Percentiles rank a stretch among this genome's conserved stretches.
These are phyloP conservation scores for Teratosphaeria pseudoeucalypti DNA, from an alignment of 2,329 filamentous ascomycete species.

Conservation along the genomic window DNA sequence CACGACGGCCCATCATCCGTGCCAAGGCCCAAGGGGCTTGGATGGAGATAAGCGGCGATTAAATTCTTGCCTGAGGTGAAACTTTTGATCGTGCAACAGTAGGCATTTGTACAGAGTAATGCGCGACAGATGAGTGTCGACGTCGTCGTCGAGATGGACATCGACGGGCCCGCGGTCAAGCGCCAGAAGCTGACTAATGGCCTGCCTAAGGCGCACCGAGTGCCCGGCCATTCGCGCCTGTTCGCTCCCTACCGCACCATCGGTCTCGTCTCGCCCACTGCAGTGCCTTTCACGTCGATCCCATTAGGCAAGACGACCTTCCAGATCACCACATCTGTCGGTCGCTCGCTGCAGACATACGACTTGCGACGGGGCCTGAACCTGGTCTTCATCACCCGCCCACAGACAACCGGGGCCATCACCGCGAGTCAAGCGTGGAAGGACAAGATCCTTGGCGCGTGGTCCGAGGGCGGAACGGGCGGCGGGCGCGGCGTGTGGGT, in stretches of 20 bases:
- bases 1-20: background rate
- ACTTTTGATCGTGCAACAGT: background rate
- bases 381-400: constrained; percentile 84
- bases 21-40: background rate
- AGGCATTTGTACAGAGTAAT: background rate
- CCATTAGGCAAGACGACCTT: constrained; percentile 90
- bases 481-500: constrained; percentile 67
- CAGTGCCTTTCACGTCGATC: constrained; percentile 79
- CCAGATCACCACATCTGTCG: constrained; percentile 92
- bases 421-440: constrained; percentile 85
- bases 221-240: constrained; percentile 52
- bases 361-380: constrained; percentile 83
- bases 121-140: background rate
- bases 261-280: constrained; percentile 82
- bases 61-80: background rate
- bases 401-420: constrained; percentile 75
- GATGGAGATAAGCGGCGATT: background rate
- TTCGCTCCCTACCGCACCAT: constrained; percentile 95
- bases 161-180: constrained; percentile 41
- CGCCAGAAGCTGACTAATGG: constrained; percentile 53
- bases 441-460: constrained; percentile 78
- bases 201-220: constrained; percentile 12
- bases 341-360: constrained; percentile 85
- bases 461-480: constrained; percentile 50
- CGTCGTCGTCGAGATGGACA: background rate